phyloP scores from a whole-genome alignment of 2,329 filamentous ascomycete genomes.

The Lojkania enalia region DNA sequence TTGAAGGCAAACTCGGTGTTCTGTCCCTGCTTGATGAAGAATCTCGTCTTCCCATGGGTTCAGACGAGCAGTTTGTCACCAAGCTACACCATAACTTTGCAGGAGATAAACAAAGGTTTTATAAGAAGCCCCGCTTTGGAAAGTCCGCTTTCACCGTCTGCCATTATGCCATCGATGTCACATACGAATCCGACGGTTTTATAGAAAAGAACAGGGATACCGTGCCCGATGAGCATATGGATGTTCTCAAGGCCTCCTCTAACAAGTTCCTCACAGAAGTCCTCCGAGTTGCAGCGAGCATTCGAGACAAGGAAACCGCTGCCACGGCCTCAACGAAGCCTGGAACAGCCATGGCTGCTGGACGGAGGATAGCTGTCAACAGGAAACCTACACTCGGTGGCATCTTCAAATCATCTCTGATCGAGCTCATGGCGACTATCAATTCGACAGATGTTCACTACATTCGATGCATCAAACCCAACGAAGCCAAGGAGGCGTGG shows the following conservation, averaged over 20 bases:
- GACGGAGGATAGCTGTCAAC: slow-evolving; percentile 88
- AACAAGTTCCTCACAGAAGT: slow-evolving; percentile 86
- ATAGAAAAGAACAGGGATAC: slow-evolving; percentile 99
- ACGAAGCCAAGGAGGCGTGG: slow-evolving; percentile 95
- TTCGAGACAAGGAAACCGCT: slow-evolving; percentile 82
- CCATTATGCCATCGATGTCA: slow-evolving; percentile 97
- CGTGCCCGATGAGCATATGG: slow-evolving; percentile 97
- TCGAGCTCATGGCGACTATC: slow-evolving; percentile 97
- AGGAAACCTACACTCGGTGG: slow-evolving; percentile 96
- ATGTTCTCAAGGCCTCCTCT: slow-evolving; percentile 79
- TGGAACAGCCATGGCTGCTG: slow-evolving; percentile 61
- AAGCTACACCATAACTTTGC: slow-evolving; percentile 96
- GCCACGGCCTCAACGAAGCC: slow-evolving; percentile 71
- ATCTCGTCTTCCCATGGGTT: slow-evolving; percentile 93
- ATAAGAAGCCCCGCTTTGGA: slow-evolving; percentile 97
- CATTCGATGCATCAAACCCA: slow-evolving; percentile 98
- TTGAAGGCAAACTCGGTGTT: slow-evolving; percentile 94
- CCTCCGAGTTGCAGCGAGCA: slow-evolving; percentile 79
- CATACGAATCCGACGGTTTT: slow-evolving; percentile 98
- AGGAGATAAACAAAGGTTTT: slow-evolving; percentile 89
- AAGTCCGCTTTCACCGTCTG: slow-evolving; percentile 98
- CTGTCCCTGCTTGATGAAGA: slow-evolving; percentile 93
- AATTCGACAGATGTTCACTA: slow-evolving; percentile 98
- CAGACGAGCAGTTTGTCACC: slow-evolving; percentile 93
- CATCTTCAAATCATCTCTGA: slow-evolving; percentile 97